A percentile compares a stretch with the other conserved stretches of the same genome.
Conservation (phyloP, 345 rosid species). For the Ailanthus altissimus region DNA sequence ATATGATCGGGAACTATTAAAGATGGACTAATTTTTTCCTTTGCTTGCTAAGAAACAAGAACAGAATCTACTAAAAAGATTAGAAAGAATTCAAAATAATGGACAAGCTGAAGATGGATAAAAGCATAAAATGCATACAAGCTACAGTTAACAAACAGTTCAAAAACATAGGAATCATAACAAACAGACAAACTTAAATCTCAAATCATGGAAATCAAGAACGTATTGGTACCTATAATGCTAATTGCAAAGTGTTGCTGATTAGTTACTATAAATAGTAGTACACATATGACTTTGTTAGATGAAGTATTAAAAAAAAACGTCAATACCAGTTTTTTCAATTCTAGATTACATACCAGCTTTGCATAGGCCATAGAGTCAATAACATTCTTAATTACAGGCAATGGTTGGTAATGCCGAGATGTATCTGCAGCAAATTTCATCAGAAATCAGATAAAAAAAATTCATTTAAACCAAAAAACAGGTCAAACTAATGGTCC, state of each 20-base stretch:
- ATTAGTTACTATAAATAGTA: not conserved
- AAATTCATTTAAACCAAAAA: slow-evolving; percentile 1
- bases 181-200: not conserved
- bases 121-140: not conserved
- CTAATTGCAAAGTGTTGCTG: not conserved
- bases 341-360: slow-evolving; percentile 43
- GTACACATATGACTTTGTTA: not conserved
- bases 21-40: too few species aligned
- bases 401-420: slow-evolving; percentile 67
- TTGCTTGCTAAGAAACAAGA: too few species aligned
- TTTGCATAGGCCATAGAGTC: slow-evolving; percentile 73
- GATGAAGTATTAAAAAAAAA: slow-evolving; percentile 6
- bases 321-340: not conserved
- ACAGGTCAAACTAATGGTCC: not conserved
- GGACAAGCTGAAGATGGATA: not conserved
- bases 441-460: not conserved
- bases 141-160: not conserved
- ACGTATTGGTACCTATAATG: not conserved
- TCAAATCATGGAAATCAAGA: not conserved
- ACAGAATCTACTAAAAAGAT: too few species aligned
- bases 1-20: too few species aligned
- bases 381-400: slow-evolving; percentile 63
- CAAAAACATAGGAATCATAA: not conserved
- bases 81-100: too few species aligned
- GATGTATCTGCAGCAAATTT: slow-evolving; percentile 61